Conservation (phyloP, 2,329 filamentous ascomycete genomes). For the Calonectria pauciramosa region DNA sequence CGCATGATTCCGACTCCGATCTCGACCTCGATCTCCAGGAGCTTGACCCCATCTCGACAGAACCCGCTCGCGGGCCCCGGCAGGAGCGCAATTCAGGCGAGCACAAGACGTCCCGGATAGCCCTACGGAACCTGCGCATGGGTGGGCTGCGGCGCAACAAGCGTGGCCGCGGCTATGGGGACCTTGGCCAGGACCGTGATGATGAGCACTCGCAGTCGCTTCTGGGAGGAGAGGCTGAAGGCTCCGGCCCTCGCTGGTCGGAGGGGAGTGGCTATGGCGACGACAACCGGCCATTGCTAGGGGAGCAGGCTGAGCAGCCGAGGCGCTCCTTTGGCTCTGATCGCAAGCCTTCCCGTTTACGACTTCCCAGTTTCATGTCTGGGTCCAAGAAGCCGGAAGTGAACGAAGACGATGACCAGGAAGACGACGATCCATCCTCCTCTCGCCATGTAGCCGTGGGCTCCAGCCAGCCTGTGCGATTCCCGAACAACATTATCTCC, state of each 20-base stretch:
- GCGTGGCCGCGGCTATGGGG: slow-evolving; percentile 69
- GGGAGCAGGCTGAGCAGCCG: slow-evolving; percentile 50
- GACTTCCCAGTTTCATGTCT: slow-evolving; percentile 78
- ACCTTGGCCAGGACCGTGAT: slow-evolving; percentile 69
- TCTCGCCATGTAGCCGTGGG: slow-evolving; percentile 84
- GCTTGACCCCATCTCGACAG: slow-evolving; percentile 75
- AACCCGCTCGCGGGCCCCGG: slow-evolving; percentile 49
- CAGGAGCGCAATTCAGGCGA: slow-evolving; percentile 50
- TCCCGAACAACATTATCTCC: slow-evolving; percentile 91
- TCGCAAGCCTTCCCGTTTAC: slow-evolving; percentile 63
- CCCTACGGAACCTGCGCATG: slow-evolving; percentile 79
- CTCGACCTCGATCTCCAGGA: slow-evolving; percentile 85
- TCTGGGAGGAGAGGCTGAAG: slow-evolving; percentile 74
- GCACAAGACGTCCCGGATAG: slow-evolving; percentile 72
- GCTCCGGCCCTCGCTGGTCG: slow-evolving; percentile 68
- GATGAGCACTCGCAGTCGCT: slow-evolving; percentile 78
- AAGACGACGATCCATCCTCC: slow-evolving; percentile 74
- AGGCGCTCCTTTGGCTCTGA: slow-evolving; percentile 48
- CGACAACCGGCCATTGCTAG: slow-evolving; percentile 78
- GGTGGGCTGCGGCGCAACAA: slow-evolving; percentile 72
- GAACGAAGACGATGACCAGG: slow-evolving; percentile 63
- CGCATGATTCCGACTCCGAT: slow-evolving; percentile 79
- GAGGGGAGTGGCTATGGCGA: slow-evolving; percentile 75
- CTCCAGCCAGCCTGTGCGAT: slow-evolving; percentile 78
- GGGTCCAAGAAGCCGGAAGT: slow-evolving; percentile 49